A percentile compares a stretch with the other conserved stretches of the same genome.
Evolutionary conservation across 495 filamentous ascomycete species (phyloP).

Genomic region (Rhypophila decipiens): DNA sequence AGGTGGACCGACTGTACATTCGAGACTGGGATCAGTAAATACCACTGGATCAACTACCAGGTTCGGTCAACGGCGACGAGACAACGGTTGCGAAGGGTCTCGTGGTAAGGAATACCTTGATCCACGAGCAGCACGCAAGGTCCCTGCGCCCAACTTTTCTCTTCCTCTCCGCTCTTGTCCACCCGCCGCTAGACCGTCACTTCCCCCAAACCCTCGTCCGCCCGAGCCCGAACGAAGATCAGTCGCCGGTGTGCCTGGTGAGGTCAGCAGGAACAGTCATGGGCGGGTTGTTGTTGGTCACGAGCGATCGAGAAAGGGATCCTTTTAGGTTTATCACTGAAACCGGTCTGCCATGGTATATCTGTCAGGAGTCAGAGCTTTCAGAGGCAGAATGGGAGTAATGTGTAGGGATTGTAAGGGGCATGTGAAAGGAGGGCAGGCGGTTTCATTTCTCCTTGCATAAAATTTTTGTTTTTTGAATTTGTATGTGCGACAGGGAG

Average conservation of each 20-base stretch:
- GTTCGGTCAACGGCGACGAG: conserved; percentile 18
- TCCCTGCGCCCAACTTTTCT: conserved; percentile 24
- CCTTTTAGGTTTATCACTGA: conserved; percentile 1
- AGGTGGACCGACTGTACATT: conserved; percentile 39
- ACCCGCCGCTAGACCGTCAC: conserved; percentile 25
- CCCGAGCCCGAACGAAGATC: conserved; percentile 42
- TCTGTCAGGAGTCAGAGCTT: too few species aligned
- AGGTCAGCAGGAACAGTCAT: conserved; percentile 13
- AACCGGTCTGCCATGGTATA: conserved; percentile 15
- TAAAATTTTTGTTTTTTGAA: too few species aligned
- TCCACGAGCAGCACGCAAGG: conserved; percentile 16
- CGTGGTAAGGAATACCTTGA: too few species aligned
- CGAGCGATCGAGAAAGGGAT: conserved; percentile 16
- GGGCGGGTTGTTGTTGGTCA: conserved; percentile 36
- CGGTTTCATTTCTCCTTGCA: too few species aligned
- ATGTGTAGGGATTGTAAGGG: too few species aligned
- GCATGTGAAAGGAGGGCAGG: too few species aligned
- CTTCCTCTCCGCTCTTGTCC: conserved; percentile 34
- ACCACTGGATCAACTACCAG: conserved; percentile 40
- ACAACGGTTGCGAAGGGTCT: too few species aligned
- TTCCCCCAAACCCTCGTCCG: conserved; percentile 34
- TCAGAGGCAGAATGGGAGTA: too few species aligned
- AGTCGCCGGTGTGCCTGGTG: conserved; percentile 12
- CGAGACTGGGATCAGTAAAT: conserved; percentile 42
- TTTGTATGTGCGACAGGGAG: too few species aligned